phyloP scores from a whole-genome alignment of 306 rosid genomes.

The Cicer cuneatum region DNA sequence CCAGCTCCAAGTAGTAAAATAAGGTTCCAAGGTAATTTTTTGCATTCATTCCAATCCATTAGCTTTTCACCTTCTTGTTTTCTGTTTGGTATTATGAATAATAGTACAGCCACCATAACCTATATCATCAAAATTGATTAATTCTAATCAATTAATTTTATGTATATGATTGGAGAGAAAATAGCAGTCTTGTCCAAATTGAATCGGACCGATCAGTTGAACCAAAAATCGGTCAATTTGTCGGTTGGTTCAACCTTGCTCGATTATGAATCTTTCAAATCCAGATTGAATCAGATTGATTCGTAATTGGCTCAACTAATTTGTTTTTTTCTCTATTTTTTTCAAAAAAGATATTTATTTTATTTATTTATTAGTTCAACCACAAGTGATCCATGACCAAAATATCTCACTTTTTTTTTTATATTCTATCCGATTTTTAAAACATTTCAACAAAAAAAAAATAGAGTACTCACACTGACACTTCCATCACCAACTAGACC shows the following conservation, averaged over 20 bases:
- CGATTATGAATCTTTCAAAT: no score
- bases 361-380: no score
- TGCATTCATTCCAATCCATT: slow-evolving; percentile 95
- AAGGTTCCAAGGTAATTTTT: slow-evolving; percentile 82
- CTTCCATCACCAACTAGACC: slow-evolving; percentile 83
- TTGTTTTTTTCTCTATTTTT: no score
- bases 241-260: no score
- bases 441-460: neutral
- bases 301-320: no score
- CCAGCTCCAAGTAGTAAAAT: slow-evolving; percentile 81
- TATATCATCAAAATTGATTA: slow-evolving; percentile 23
- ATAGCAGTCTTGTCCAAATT: no score
- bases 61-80: slow-evolving; percentile 72
- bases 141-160: neutral
- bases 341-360: no score
- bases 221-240: no score
- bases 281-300: no score
- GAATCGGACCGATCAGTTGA: no score
- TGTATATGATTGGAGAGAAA: neutral
- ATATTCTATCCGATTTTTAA: neutral
- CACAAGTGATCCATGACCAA: no score
- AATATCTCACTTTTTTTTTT: no score
- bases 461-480: slow-evolving; percentile 63
- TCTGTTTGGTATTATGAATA: slow-evolving; percentile 82
- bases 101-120: slow-evolving; percentile 75